Evolutionary conservation across 805 yeast genomes (phyloP), one percentile per base, ranked within the genome.

Genomic region (Saccharomycopsis schoenii): DNA sequence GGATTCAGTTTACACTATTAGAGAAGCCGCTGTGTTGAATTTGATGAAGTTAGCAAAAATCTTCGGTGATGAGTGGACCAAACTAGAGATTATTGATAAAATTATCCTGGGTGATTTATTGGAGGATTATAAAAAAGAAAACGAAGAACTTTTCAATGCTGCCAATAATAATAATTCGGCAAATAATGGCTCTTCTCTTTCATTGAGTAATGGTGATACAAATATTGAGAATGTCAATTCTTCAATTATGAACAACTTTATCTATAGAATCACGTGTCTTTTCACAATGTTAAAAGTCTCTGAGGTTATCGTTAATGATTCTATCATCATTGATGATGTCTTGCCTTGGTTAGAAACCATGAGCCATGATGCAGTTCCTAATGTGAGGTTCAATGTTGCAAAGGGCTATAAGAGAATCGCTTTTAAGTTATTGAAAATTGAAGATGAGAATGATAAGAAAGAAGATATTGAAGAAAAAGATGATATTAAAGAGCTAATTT

Each of bases 1-100:
- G 97, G 99, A 94, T 75, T 88, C 92, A 4, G 99, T 94, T 47
- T 94, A 83, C 74, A 92, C 98, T 4, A 92, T 94, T 64, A 85
- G 99, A 74, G 96, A 90, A 66, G 99, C 99, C 10, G 98, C 98
- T 0, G 96, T 94, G 39, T 76, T 78, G 61, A 94, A 92, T 72
- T 77, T 94, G 67, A 85, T 82, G 66, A 85, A 86, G 67, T 78
- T 94, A 68, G 85, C 97, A 4, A 82, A 81, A 66, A 90, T 89
- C 42, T 94, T 94, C 74, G 99, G 98, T 39, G 85, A 92, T 42
- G 84, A 84, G 43, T 94, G 99, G 99, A 93, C 97, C 56, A 85
- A 89, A 71, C 76, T 77, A 54, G 94, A 91, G 70, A 86, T 94
- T 52, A 83, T 94, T 62, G 81, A 87, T 58, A 84, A 92, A 71